Evolutionary conservation across 2,329 filamentous ascomycete genomes (phyloP).

Genomic region (Colletotrichum melonis): DNA sequence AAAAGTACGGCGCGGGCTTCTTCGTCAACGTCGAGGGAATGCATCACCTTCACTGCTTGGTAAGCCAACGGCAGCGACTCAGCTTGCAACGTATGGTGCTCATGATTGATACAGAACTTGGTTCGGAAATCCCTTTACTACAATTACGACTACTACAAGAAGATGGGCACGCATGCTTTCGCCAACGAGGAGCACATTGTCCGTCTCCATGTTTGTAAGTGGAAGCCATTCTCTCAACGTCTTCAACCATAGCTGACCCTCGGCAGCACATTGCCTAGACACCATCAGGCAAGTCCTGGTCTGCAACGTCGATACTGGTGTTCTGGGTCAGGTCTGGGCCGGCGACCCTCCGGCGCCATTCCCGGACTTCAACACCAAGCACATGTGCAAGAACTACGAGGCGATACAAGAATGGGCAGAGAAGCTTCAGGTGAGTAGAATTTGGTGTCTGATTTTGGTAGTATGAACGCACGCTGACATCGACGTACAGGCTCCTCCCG

Average conservation of each 20-base stretch:
- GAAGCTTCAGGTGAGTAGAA: constrained; percentile 54
- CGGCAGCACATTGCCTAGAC: constrained; percentile 68
- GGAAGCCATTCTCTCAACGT: too few species aligned
- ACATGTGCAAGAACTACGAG: constrained; percentile 69
- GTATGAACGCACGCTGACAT: background rate
- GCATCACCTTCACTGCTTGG: constrained; percentile 69
- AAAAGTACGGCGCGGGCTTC: constrained; percentile 68
- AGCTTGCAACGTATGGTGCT: background rate
- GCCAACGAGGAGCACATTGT: constrained; percentile 65
- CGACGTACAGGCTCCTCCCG: constrained; percentile 13
- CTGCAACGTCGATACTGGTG: constrained; percentile 70
- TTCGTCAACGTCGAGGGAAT: constrained; percentile 67
- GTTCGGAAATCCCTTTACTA: constrained; percentile 68
- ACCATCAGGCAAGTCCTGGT: constrained; percentile 71
- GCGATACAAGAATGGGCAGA: constrained; percentile 65
- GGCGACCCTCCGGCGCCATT: constrained; percentile 60
- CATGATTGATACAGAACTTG: constrained; percentile 57
- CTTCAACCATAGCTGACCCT: background rate
- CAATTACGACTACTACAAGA: constrained; percentile 69
- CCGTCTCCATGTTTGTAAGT: constrained; percentile 67
- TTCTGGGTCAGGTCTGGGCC: constrained; percentile 72
- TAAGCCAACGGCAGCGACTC: constrained; percentile 39
- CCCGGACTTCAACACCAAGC: constrained; percentile 71
- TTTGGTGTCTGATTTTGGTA: background rate
- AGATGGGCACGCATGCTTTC: constrained; percentile 62